phyloP scores from a whole-genome alignment of 768 basidiomycete species.

The Tricholoma saponaceum region DNA sequence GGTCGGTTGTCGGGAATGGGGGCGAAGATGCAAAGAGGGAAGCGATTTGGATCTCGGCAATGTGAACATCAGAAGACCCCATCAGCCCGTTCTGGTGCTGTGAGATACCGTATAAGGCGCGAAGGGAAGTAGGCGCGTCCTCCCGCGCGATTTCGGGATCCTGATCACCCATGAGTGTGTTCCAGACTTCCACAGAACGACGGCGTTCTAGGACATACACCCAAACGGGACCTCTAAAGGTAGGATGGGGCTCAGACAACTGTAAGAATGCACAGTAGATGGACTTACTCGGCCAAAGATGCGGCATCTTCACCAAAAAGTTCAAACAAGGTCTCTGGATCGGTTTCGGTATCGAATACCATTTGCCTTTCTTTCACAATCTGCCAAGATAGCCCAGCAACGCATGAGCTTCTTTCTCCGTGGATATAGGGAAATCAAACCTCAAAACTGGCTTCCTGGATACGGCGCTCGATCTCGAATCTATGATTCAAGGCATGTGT shows the following conservation, averaged over 20 bases:
- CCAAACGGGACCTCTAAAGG: slow-evolving; percentile 77
- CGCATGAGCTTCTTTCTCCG: slow-evolving; percentile 13
- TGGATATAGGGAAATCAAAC: slow-evolving; percentile 33
- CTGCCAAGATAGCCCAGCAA: slow-evolving; percentile 29
- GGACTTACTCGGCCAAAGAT: slow-evolving; percentile 71
- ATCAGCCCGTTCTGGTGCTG: slow-evolving; percentile 61
- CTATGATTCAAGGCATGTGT: slow-evolving; percentile 67
- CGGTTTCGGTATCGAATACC: slow-evolving; percentile 82
- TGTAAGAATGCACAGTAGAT: neutral
- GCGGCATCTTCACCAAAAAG: slow-evolving; percentile 76
- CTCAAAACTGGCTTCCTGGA: slow-evolving; percentile 81
- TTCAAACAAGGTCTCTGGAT: slow-evolving; percentile 75
- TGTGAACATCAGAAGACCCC: slow-evolving; percentile 60
- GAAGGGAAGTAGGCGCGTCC: slow-evolving; percentile 61
- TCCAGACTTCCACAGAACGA: slow-evolving; percentile 77
- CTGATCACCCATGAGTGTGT: slow-evolving; percentile 67
- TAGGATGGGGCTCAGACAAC: slow-evolving; percentile 8
- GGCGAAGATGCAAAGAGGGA: slow-evolving; percentile 81
- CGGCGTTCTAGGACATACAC: slow-evolving; percentile 85
- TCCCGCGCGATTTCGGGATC: slow-evolving; percentile 55
- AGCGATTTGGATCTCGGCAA: slow-evolving; percentile 77
- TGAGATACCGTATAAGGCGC: slow-evolving; percentile 62
- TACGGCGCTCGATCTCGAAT: slow-evolving; percentile 76
- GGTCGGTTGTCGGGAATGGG: slow-evolving; percentile 66
- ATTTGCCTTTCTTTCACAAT: slow-evolving; percentile 87